Evolutionary conservation across 2,329 filamentous ascomycete genomes (phyloP).

Genomic region (Xylaria digitata): DNA sequence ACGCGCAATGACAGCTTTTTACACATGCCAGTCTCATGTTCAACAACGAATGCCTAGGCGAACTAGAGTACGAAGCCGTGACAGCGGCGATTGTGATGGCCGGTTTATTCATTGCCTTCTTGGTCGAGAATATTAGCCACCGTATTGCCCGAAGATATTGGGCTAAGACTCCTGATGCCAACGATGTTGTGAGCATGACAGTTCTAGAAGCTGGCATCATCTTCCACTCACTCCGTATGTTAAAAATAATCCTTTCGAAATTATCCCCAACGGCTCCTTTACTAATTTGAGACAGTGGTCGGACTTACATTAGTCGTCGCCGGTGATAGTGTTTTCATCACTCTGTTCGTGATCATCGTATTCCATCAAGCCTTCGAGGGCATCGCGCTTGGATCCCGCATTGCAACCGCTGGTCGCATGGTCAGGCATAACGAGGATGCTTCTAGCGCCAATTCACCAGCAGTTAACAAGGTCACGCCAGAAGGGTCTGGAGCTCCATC

Average conservation of each 20-base stretch:
- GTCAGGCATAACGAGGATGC: not conserved
- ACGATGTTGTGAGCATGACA: slow-evolving; percentile 15
- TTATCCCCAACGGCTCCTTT: not conserved
- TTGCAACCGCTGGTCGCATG: slow-evolving; percentile 12
- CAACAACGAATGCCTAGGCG: slow-evolving; percentile 10
- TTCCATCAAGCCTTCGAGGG: slow-evolving; percentile 22
- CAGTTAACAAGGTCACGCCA: not conserved
- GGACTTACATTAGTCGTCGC: slow-evolving; percentile 18
- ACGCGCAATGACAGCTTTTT: slow-evolving; percentile 7
- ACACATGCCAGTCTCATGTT: slow-evolving; percentile 21
- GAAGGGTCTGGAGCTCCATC: not conserved
- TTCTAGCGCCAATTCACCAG: not conserved
- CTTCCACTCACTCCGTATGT: slow-evolving; percentile 21
- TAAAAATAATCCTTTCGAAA: not conserved
- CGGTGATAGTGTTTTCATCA: slow-evolving; percentile 17
- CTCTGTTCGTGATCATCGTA: slow-evolving; percentile 18
- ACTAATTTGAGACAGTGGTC: slow-evolving; percentile 10
- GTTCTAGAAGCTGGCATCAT: slow-evolving; percentile 21
- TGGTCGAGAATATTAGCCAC: slow-evolving; percentile 9
- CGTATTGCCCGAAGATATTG: slow-evolving; percentile 13
- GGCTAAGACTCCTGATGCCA: slow-evolving; percentile 4
- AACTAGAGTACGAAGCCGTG: slow-evolving; percentile 17
- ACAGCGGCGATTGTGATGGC: slow-evolving; percentile 17
- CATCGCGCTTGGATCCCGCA: slow-evolving; percentile 16
- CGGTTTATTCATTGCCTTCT: slow-evolving; percentile 19